These are phyloP conservation scores for Clarireedia sp. DNA, from an alignment of 2,329 filamentous ascomycete genomes.

Conservation along the genomic window DNA sequence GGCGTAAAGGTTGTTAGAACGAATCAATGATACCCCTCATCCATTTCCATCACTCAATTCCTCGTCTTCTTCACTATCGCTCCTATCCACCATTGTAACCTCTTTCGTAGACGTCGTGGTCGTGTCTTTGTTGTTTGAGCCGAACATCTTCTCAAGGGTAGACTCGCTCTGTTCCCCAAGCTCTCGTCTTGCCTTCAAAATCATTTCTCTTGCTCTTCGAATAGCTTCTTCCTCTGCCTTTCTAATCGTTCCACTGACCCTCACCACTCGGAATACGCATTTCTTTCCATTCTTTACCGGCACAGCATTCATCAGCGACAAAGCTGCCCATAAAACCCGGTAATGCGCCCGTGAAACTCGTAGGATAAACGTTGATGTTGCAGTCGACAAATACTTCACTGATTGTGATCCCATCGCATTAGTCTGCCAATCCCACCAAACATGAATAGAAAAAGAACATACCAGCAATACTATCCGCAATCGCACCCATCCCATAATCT, in stretches of 20 bases:
- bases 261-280: slow-evolving; percentile 76
- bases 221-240: slow-evolving; percentile 90
- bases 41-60: slow-evolving; percentile 37
- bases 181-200: slow-evolving; percentile 55
- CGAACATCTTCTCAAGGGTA: slow-evolving; percentile 35
- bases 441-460: slow-evolving; percentile 17
- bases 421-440: background rate
- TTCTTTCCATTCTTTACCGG: slow-evolving; percentile 48
- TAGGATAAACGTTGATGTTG: slow-evolving; percentile 92
- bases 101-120: slow-evolving; percentile 30
- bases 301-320: slow-evolving; percentile 70
- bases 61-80: slow-evolving; percentile 39
- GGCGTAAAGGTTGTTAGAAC: slow-evolving; percentile 60
- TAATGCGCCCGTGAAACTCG: slow-evolving; percentile 76
- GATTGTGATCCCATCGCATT: background rate
- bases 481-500: slow-evolving; percentile 75
- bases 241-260: slow-evolving; percentile 86
- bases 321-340: slow-evolving; percentile 79
- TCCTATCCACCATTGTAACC: slow-evolving; percentile 38
- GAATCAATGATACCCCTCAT: slow-evolving; percentile 40
- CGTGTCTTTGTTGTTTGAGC: slow-evolving; percentile 17
- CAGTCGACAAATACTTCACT: slow-evolving; percentile 89
- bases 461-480: slow-evolving; percentile 64
- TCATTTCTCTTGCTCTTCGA: slow-evolving; percentile 62
- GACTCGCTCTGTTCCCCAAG: slow-evolving; percentile 33